Base-by-base conservation (phyloP, 768 basidiomycete genomes). In the Amanita polypyramis region DNA sequence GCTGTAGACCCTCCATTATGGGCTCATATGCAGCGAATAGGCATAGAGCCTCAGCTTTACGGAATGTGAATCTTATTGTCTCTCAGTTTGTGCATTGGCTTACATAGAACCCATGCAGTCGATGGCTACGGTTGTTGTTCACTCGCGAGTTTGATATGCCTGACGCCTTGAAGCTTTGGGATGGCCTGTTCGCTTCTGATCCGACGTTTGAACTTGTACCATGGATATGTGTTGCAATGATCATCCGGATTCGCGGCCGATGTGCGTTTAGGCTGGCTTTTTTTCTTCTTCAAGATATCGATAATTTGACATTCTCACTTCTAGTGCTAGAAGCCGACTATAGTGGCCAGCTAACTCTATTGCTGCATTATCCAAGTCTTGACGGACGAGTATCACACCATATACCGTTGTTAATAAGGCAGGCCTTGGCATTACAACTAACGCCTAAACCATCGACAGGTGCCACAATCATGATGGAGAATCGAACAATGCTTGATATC, bases 11-110 rank as follows among this genome's bases (percentile, higher is more conserved):
- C 90, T 14, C 62, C 77, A 36, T 67, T 98, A 17, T 85, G 81
- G 72, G 75, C 77, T 51, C 72, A 75, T 44, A 70, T 99, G 68
- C 82, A 89, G 54, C 74, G 73, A 30, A 75, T 80, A 33, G 87
- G 87, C 5, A 82, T 98, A 35, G 96, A 99, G 62, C 93, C 94
- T 4, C 96, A 98, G 61, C 86, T 98, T 15, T 99, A 92, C 66
- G 92, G 90, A 49, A 93, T 98, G 86, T 93, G 64, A 62, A 88
- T 67, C 25, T 17, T 23, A n/a, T 25, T 19, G 21, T 19, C 27
- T 27, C 51, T 19, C 15, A 52, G 48, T 45, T 45, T 29, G 6
- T 15, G 12, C 19, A n/a, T 27, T n/a, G 36, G n/a, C 54, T n/a
- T 38, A 27, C 25, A 41, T 44, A 12, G 32, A 36, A 33, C 46